phyloP scores from a whole-genome alignment of 1,139 yeast species.

The Nakaseomyces nivariensis region DNA sequence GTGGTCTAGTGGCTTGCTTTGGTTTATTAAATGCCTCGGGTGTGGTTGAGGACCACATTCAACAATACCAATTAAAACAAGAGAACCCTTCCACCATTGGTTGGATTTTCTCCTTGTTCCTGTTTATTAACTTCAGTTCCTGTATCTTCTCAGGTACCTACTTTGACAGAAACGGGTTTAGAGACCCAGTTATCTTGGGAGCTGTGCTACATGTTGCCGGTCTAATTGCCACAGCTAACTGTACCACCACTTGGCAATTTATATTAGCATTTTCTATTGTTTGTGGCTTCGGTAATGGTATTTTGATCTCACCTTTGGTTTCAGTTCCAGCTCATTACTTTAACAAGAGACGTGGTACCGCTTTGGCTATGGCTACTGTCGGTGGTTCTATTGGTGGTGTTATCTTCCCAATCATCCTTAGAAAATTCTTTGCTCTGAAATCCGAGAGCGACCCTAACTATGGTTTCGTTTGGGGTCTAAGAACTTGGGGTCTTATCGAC shows the following conservation, averaged over 20 bases:
- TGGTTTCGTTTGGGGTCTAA: slow-evolving; percentile 52
- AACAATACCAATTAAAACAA: slow-evolving; percentile 40
- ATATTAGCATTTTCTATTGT: slow-evolving; percentile 46
- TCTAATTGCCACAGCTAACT: slow-evolving; percentile 45
- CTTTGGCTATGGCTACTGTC: slow-evolving; percentile 50
- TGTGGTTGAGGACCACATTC: slow-evolving; percentile 51
- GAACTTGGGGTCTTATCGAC: slow-evolving; percentile 45
- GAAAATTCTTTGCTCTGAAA: slow-evolving; percentile 35
- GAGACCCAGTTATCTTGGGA: slow-evolving; percentile 38
- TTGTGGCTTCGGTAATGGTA: slow-evolving; percentile 50
- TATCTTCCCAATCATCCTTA: slow-evolving; percentile 49
- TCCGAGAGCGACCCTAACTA: slow-evolving; percentile 24
- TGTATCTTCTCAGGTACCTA: slow-evolving; percentile 51
- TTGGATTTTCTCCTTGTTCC: slow-evolving; percentile 57
- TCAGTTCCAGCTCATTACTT: slow-evolving; percentile 59
- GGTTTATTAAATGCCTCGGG: slow-evolving; percentile 55
- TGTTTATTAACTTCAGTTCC: slow-evolving; percentile 47
- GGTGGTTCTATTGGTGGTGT: slow-evolving; percentile 69
- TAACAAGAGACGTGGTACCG: slow-evolving; percentile 46
- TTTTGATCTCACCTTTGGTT: slow-evolving; percentile 49
- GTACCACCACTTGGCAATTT: slow-evolving; percentile 47
- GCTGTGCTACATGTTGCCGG: slow-evolving; percentile 41
- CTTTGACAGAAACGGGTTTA: slow-evolving; percentile 54
- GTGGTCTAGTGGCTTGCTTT: slow-evolving; percentile 49
- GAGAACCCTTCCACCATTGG: slow-evolving; percentile 43